These are phyloP conservation scores for Phytophthora palmivora DNA, from an alignment of 352 stramenopile species.

Conservation along the genomic window DNA sequence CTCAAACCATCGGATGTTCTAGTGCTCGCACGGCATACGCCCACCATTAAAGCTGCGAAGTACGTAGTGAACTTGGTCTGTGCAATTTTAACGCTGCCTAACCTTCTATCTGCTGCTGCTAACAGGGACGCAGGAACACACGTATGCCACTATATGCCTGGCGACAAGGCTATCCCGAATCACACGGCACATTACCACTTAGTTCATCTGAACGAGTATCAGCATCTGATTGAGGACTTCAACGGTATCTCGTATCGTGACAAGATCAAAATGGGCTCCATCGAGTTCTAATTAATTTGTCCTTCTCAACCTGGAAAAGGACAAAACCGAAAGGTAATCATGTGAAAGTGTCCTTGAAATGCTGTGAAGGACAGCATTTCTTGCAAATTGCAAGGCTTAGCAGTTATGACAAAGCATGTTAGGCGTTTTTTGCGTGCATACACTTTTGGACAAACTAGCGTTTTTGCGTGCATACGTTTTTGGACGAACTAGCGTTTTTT, in stretches of 20 bases:
- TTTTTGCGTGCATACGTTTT: too few relatives aligned
- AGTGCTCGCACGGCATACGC: constrained; percentile 60
- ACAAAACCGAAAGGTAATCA: too few relatives aligned
- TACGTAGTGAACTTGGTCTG: constrained; percentile 26
- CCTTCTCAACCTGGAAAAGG: too few relatives aligned
- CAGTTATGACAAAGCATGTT: too few relatives aligned
- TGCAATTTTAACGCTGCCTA: not conserved
- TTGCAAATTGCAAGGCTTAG: too few relatives aligned
- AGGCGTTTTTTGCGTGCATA: too few relatives aligned
- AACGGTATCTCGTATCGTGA: constrained; percentile 80
- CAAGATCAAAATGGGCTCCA: constrained; percentile 47
- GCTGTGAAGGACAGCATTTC: too few relatives aligned
- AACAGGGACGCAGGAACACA: constrained; percentile 59
- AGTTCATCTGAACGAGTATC: constrained; percentile 61
- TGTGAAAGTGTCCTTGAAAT: too few relatives aligned
- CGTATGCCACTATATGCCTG: constrained; percentile 75
- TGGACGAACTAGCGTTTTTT: too few relatives aligned
- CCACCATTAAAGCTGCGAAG: constrained; percentile 70
- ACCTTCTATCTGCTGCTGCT: not conserved
- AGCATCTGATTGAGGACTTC: constrained; percentile 77
- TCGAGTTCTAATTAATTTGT: constrained; percentile 40
- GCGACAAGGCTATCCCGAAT: constrained; percentile 70
- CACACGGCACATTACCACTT: constrained; percentile 80
- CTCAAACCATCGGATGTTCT: constrained; percentile 62
- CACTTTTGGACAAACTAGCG: too few relatives aligned